Evolutionary conservation across 208 protist species (phyloP).

Genomic region (Crithidia brevicula): DNA sequence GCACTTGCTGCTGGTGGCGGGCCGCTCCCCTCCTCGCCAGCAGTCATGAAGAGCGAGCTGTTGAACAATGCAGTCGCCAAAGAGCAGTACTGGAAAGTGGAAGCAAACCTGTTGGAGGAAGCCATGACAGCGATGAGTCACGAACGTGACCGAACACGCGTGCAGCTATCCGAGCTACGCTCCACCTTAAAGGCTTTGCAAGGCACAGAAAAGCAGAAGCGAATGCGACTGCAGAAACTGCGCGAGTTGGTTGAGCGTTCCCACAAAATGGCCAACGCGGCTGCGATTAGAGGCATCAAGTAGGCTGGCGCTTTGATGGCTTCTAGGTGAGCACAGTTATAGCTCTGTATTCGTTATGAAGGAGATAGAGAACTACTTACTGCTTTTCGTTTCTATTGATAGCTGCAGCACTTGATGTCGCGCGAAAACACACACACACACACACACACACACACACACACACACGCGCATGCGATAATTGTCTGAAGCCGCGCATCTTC

Average conservation of each 20-base stretch:
- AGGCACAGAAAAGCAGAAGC: constrained; percentile 38
- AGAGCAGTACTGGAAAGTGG: constrained; percentile 22
- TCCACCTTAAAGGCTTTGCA: constrained; percentile 36
- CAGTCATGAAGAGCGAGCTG: constrained; percentile 22
- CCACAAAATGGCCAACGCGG: constrained; percentile 11
- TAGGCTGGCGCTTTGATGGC: background rate
- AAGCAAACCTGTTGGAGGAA: constrained; percentile 40
- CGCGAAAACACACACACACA: too few species aligned
- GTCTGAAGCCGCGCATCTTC: too few species aligned
- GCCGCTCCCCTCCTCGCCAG: background rate
- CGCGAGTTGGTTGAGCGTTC: constrained; percentile 33
- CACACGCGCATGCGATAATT: too few species aligned
- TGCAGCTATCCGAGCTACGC: constrained; percentile 28
- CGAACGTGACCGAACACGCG: constrained; percentile 23
- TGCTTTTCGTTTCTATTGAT: background rate
- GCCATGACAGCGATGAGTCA: constrained; percentile 31
- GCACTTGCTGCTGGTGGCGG: background rate
- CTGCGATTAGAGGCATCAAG: constrained; percentile 17
- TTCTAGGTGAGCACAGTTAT: too few species aligned
- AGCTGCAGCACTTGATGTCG: too few species aligned
- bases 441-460: constrained; percentile 5
- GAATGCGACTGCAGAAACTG: constrained; percentile 42
- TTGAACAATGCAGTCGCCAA: constrained; percentile 6
- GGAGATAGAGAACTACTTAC: too few species aligned
- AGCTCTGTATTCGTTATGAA: too few species aligned